These are phyloP conservation scores for Nothophytophthora sp. DNA, from an alignment of 352 stramenopile genomes.

Conservation along the genomic window DNA sequence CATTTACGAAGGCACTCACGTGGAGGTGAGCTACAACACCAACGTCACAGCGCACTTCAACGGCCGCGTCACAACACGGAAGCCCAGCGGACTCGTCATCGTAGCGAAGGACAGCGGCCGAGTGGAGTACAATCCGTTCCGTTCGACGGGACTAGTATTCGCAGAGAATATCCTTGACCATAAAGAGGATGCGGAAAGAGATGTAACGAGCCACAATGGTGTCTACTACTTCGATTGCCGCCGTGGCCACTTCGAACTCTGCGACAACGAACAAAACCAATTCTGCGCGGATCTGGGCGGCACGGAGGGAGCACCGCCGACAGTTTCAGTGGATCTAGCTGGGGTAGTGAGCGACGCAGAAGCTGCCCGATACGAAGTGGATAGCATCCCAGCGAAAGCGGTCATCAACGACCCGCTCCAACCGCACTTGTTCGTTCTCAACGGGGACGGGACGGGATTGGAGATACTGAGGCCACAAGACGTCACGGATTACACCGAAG, in stretches of 20 bases:
- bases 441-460: slow-evolving; percentile 65
- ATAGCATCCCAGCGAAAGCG: slow-evolving; percentile 49
- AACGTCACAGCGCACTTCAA: slow-evolving; percentile 78
- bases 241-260: slow-evolving; percentile 49
- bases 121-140: slow-evolving; percentile 47
- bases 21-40: slow-evolving; percentile 77
- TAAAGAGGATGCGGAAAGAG: slow-evolving; percentile 58
- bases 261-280: slow-evolving; percentile 73
- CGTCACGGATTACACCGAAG: slow-evolving; percentile 26
- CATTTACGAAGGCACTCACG: slow-evolving; percentile 51
- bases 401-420: slow-evolving; percentile 81
- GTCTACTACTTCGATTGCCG: slow-evolving; percentile 80
- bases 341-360: slow-evolving; percentile 59
- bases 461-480: slow-evolving; percentile 65
- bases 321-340: slow-evolving; percentile 51
- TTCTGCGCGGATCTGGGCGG: slow-evolving; percentile 47
- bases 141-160: too few relatives aligned
- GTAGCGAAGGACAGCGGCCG: slow-evolving; percentile 73
- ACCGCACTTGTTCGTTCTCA: slow-evolving; percentile 67
- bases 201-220: slow-evolving; percentile 58
- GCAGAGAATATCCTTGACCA: not conserved
- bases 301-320: slow-evolving; percentile 19
- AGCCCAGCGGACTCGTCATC: slow-evolving; percentile 44
- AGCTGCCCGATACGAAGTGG: slow-evolving; percentile 47
- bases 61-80: slow-evolving; percentile 51